Evolutionary conservation across 108 stramenopile genomes (phyloP), one percentile per base, ranked within the genome.

Genomic region (Fistulifera solaris): DNA sequence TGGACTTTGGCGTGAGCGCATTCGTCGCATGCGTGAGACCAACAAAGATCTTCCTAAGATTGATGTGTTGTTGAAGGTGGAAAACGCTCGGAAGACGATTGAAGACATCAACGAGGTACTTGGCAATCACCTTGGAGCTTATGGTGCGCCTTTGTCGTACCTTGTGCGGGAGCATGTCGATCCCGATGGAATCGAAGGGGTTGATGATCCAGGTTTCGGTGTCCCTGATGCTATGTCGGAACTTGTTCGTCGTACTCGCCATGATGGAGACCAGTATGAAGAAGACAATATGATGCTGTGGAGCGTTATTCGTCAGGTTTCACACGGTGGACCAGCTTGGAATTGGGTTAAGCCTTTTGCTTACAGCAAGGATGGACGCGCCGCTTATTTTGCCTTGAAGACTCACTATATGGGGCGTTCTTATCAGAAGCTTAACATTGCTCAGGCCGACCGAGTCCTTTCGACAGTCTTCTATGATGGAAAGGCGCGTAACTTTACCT

Each of bases 341-440:
- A 52, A 22, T 16, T 60, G 49, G 27, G 43, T 65, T 28, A 38
- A 40, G 21, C 18, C 47, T 15, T 52, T 53, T n/a, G 40, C 18
- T 28, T 4, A 38, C 54, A 5, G 21, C 46, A 5, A 23, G 1
- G 42, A 71, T 64, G 74, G 69, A 3, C 43, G 69, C 12, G 52
- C 8, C 13, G 69, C 74, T 15, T 71, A 26, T 28, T 21, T 66
- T 25, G 65, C 73, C 2, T 12, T 69, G 11, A 52, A 40, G 21
- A 13, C 8, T 1, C 65, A 70, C 11, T 56, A 45, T 38, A 39
- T 51, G 16, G 68, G 68, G 4, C 12, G 15, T 7, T 23, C 51
- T 27, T 52, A 11, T 19, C 31, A 38, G 16, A 24, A 27, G 11
- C 19, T 10, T n/a, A 31, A 40, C 2, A 35, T 40, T 14, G 25